Percentiles rank a stretch among this genome's conserved stretches.
Conservation (phyloP, 176 grass and related monocot genomes). For the Paspalum vaginatum region DNA sequence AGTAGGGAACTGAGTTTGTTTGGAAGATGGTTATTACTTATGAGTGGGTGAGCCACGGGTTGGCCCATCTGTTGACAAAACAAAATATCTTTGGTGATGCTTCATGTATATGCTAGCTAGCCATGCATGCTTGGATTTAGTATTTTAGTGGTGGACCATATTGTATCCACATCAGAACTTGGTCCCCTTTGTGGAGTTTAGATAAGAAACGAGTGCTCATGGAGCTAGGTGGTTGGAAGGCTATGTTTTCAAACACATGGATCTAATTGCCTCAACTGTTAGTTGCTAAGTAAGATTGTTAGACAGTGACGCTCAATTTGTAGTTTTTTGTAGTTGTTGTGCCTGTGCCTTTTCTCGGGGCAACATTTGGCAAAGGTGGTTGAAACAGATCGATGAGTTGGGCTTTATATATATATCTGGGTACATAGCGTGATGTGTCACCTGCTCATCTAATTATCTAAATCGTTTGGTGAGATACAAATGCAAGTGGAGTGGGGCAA, state of each 20-base stretch:
- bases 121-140: conserved; percentile 38
- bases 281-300: background rate
- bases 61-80: background rate
- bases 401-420: background rate
- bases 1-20: background rate
- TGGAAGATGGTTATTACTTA: background rate
- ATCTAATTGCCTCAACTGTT: background rate
- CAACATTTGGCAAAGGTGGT: background rate
- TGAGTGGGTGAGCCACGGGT: background rate
- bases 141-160: conserved; percentile 30
- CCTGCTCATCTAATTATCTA: background rate
- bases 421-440: background rate
- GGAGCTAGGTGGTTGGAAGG: conserved; percentile 20
- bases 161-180: conserved; percentile 22
- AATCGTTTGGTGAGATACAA: background rate
- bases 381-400: background rate
- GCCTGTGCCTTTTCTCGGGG: background rate
- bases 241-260: background rate
- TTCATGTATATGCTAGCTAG: background rate
- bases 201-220: conserved; percentile 33
- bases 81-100: conserved; percentile 10
- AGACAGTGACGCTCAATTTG: background rate
- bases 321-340: background rate
- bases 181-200: background rate
- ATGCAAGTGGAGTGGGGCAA: conserved; percentile 16